Conservation (phyloP, 2,329 filamentous ascomycete species). For the Nannizzia gypsea region DNA sequence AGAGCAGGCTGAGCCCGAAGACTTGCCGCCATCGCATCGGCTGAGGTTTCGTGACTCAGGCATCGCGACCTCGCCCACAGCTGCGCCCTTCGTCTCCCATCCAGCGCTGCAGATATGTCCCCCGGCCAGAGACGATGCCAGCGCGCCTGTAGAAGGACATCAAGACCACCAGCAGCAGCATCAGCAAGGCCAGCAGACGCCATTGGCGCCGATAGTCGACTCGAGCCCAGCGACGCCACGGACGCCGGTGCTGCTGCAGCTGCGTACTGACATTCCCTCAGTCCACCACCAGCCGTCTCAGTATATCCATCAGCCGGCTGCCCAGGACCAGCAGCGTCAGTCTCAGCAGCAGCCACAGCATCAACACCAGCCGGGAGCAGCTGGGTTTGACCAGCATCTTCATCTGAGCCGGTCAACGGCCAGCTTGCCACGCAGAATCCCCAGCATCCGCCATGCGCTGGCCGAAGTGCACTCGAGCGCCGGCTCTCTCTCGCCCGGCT, state of each 20-base stretch:
- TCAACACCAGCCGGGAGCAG: background rate
- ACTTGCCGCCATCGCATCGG: background rate
- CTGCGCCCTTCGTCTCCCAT: background rate
- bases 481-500: constrained; percentile 47
- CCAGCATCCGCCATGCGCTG: constrained; percentile 33
- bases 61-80: background rate
- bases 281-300: background rate
- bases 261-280: constrained; percentile 9
- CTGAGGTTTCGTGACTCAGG: background rate
- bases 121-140: background rate
- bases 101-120: background rate
- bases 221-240: constrained; percentile 4
- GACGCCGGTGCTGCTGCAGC: constrained; percentile 12
- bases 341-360: background rate
- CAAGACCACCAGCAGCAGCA: too few species aligned
- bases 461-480: constrained; percentile 27
- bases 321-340: background rate
- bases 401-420: constrained; percentile 33
- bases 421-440: constrained; percentile 34
- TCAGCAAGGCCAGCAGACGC: background rate
- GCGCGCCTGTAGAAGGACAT: background rate
- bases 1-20: background rate
- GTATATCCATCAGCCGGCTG: background rate
- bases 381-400: constrained; percentile 23
- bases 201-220: background rate